These are phyloP conservation scores for Phaeomoniella chlamydospora DNA, from an alignment of 2,329 filamentous ascomycete genomes.

Conservation along the genomic window DNA sequence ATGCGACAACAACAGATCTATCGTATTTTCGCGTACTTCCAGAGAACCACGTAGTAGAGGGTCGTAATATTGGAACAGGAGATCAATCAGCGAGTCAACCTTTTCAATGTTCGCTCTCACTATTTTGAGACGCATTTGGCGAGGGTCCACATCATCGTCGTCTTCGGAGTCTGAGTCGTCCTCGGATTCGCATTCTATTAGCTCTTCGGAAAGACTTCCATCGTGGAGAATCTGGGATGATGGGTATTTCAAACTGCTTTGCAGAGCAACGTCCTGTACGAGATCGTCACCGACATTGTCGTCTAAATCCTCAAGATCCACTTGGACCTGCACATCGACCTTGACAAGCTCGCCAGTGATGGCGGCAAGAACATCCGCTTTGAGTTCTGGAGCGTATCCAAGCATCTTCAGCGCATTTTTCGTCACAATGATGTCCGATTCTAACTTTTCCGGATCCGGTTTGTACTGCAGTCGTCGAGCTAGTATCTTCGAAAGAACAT, in stretches of 20 bases:
- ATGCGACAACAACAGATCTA: constrained; percentile 68
- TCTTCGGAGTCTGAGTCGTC: constrained; percentile 56
- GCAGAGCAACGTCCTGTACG: constrained; percentile 34
- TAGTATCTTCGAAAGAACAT: constrained; percentile 54
- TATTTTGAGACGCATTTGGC: constrained; percentile 45
- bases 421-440: constrained; percentile 75
- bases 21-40: constrained; percentile 54
- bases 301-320: constrained; percentile 83
- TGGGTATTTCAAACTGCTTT: not conserved
- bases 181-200: constrained; percentile 28
- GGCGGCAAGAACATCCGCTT: constrained; percentile 65
- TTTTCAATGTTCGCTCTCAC: constrained; percentile 77
- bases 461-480: constrained; percentile 56
- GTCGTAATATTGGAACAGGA: constrained; percentile 72
- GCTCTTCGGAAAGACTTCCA: constrained; percentile 16
- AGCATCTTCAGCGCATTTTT: constrained; percentile 68
- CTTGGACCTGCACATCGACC: constrained; percentile 89
- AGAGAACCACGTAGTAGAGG: constrained; percentile 56
- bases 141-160: constrained; percentile 40
- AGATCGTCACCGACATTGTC: constrained; percentile 71
- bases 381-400: constrained; percentile 62
- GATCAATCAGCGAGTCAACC: constrained; percentile 78
- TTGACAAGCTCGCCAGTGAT: constrained; percentile 80
- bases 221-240: constrained; percentile 20
- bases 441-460: constrained; percentile 55